These are phyloP conservation scores for Hymenoscyphus fraxineus DNA, from an alignment of 2,329 filamentous ascomycete genomes.

Conservation along the genomic window DNA sequence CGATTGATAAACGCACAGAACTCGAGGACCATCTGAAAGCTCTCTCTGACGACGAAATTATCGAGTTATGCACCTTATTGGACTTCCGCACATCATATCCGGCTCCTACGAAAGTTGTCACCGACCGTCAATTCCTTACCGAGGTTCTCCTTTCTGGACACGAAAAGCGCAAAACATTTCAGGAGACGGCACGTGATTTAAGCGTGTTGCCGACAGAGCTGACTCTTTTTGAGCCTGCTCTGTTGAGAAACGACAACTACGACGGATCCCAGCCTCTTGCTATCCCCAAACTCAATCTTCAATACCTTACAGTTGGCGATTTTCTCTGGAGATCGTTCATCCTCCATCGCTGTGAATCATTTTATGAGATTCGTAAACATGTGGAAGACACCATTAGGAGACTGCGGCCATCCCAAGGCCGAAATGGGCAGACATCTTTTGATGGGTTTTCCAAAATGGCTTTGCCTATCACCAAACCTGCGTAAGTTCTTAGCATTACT, in stretches of 20 bases:
- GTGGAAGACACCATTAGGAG: conserved; percentile 79
- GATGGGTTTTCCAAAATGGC: conserved; percentile 90
- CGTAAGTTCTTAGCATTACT: conserved; percentile 36
- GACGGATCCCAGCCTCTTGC: conserved; percentile 83
- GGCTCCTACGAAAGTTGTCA: conserved; percentile 57
- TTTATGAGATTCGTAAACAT: conserved; percentile 90
- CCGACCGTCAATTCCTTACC: conserved; percentile 61
- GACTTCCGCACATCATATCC: conserved; percentile 84
- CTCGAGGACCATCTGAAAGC: conserved; percentile 70
- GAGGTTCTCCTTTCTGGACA: conserved; percentile 73
- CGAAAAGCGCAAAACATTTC: conserved; percentile 76
- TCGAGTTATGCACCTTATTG: conserved; percentile 64
- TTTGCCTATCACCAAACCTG: conserved; percentile 77
- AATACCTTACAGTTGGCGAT: conserved; percentile 91
- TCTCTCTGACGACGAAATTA: conserved; percentile 71
- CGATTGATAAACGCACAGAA: conserved; percentile 76
- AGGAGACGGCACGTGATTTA: conserved; percentile 69
- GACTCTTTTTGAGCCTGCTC: conserved; percentile 71
- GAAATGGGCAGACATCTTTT: conserved; percentile 67
- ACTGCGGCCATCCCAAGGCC: conserved; percentile 64
- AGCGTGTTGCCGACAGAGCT: conserved; percentile 80
- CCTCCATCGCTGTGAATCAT: conserved; percentile 83
- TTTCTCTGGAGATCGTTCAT: conserved; percentile 95
- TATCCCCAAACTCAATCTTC: conserved; percentile 89
- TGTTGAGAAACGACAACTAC: conserved; percentile 80